A percentile compares a stretch with the other conserved stretches of the same genome.
phyloP scores from a whole-genome alignment of 2,329 filamentous ascomycete species.

The Cladophialophora yegresii region DNA sequence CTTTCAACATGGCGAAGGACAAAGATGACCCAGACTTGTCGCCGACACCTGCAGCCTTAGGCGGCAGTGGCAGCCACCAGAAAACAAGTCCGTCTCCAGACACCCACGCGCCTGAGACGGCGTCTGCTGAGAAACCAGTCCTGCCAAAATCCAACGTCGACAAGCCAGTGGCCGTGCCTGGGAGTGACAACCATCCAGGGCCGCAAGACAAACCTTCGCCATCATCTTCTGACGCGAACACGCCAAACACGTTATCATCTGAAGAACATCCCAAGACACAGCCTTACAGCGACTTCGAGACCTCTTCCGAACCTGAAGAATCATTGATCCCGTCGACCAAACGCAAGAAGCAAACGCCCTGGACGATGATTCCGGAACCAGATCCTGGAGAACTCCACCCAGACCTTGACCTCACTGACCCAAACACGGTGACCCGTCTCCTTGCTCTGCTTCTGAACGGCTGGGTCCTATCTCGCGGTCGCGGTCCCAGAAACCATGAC shows the following conservation, averaged over 20 bases:
- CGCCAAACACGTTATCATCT: slow-evolving; percentile 6
- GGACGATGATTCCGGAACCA: slow-evolving; percentile 2
- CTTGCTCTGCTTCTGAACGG: slow-evolving; percentile 14
- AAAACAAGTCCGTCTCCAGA: neutral
- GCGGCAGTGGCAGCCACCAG: neutral
- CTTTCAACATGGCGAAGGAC: slow-evolving; percentile 6
- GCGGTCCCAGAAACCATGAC: slow-evolving; percentile 23
- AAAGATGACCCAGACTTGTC: slow-evolving; percentile 6
- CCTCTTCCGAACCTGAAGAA: neutral
- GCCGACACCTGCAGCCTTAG: neutral
- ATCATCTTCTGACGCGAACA: neutral
- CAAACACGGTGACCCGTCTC: slow-evolving; percentile 20
- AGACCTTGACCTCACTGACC: slow-evolving; percentile 15
- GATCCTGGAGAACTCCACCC: slow-evolving; percentile 15
- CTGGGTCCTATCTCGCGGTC: slow-evolving; percentile 21
- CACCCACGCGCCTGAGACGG: neutral
- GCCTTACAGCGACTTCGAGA: neutral
- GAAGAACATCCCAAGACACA: neutral
- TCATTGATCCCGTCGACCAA: neutral
- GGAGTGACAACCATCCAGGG: neutral
- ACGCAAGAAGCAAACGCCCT: neutral
- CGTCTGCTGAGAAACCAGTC: neutral
- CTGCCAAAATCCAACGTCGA: neutral
- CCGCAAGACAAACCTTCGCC: neutral
- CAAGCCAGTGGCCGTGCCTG: neutral